phyloP scores from a whole-genome alignment of 140 eudicot species.

The Flaveria floridana region DNA sequence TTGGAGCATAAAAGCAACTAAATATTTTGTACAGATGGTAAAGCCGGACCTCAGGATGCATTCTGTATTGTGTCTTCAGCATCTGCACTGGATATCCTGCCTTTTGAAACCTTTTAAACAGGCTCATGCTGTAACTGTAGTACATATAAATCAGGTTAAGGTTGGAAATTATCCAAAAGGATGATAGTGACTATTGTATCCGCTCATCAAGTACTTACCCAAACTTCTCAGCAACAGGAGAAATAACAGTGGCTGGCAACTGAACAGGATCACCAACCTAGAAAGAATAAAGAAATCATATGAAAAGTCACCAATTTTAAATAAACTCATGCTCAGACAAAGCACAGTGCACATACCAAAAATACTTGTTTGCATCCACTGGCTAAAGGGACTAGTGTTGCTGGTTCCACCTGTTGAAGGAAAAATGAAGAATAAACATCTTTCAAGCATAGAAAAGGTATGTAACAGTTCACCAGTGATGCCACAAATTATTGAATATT shows the following conservation, averaged over 20 bases:
- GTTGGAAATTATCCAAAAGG: not conserved
- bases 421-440: not conserved
- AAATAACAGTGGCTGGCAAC: slow-evolving; percentile 95
- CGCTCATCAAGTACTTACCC: slow-evolving; percentile 48
- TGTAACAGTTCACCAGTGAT: slow-evolving; percentile 14
- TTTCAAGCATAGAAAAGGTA: not conserved
- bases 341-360: slow-evolving; percentile 51
- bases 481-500: slow-evolving; percentile 1
- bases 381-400: slow-evolving; percentile 90
- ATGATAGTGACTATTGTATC: not conserved
- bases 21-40: not conserved
- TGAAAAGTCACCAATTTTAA: not conserved
- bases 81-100: slow-evolving; percentile 94
- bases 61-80: slow-evolving; percentile 96
- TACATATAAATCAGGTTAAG: slow-evolving; percentile 22
- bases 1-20: not conserved
- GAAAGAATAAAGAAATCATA: not conserved
- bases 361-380: slow-evolving; percentile 98
- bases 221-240: slow-evolving; percentile 66
- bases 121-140: slow-evolving; percentile 79
- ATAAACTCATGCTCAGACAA: slow-evolving; percentile 8
- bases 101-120: slow-evolving; percentile 86
- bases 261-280: slow-evolving; percentile 99
- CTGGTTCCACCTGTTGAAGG: slow-evolving; percentile 74
- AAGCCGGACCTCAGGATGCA: slow-evolving; percentile 88